Percentiles rank a stretch among this genome's conserved stretches.
Conservation (phyloP, 1,284 basidiomycete genomes). For the Sporisorium exsertum region DNA sequence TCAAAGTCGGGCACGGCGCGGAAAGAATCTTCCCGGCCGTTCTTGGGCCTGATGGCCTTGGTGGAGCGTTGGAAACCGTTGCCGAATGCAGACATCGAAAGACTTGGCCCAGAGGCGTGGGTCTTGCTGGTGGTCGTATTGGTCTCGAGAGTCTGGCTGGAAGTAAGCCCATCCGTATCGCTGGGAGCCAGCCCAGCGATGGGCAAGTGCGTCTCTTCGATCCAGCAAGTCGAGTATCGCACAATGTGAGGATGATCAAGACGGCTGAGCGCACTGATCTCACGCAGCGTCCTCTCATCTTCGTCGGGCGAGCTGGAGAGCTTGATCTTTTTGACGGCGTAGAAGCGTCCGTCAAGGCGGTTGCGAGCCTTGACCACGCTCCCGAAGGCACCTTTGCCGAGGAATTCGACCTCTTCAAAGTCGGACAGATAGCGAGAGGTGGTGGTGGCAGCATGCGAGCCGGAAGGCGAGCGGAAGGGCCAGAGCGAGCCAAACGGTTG, state of each 20-base stretch:
- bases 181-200: conserved; percentile 31
- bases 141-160: conserved; percentile 39
- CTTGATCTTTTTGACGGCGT: conserved; percentile 87
- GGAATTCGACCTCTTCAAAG: conserved; percentile 68
- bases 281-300: conserved; percentile 88
- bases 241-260: conserved; percentile 91
- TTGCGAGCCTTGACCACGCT: conserved; percentile 93
- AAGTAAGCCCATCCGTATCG: conserved; percentile 45
- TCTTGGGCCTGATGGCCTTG: not conserved
- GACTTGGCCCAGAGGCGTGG: conserved; percentile 42
- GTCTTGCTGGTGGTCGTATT: conserved; percentile 52
- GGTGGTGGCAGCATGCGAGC: conserved; percentile 18
- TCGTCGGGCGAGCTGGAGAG: conserved; percentile 79
- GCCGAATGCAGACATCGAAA: conserved; percentile 44
- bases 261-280: conserved; percentile 87
- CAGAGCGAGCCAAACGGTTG: conserved; percentile 58
- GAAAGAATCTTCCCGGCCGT: conserved; percentile 38
- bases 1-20: conserved; percentile 47
- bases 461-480: conserved; percentile 54
- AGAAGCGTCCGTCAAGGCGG: conserved; percentile 73
- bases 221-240: conserved; percentile 75
- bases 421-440: conserved; percentile 66
- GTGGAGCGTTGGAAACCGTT: conserved; percentile 34
- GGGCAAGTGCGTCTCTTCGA: conserved; percentile 60
- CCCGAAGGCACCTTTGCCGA: conserved; percentile 89